Evolutionary conservation across 345 rosid species (phyloP).

Genomic region (Murraya koenigii): DNA sequence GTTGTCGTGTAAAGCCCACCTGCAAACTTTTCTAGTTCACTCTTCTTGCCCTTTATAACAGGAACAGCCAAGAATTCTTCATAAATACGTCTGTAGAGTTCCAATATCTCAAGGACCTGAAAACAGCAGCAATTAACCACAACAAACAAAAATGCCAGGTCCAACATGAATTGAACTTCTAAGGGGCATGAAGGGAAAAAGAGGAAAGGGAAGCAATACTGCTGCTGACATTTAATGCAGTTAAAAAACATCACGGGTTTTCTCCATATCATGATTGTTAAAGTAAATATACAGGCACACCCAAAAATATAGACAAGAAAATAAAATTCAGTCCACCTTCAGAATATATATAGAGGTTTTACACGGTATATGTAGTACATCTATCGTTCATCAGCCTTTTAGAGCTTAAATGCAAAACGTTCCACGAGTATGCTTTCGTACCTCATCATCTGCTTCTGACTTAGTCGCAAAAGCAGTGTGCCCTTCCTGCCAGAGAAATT

Average conservation of each 20-base stretch:
- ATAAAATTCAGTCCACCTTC: too few species aligned
- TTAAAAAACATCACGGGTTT: conserved; percentile 10
- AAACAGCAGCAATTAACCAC: conserved; percentile 4
- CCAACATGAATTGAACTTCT: conserved; percentile 14
- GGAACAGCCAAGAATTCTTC: conserved; percentile 94
- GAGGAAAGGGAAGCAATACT: background rate
- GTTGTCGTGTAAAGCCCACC: conserved; percentile 96
- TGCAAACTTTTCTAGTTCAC: conserved; percentile 97
- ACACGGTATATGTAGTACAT: background rate
- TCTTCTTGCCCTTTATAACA: conserved; percentile 87
- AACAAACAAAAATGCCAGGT: conserved; percentile 17
- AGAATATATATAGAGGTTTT: background rate
- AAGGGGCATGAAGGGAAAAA: background rate
- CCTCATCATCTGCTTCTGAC: conserved; percentile 92
- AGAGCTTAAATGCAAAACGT: too few species aligned
- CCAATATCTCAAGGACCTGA: conserved; percentile 81
- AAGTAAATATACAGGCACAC: too few species aligned
- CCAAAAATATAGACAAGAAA: too few species aligned
- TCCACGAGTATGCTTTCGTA: conserved; percentile 19
- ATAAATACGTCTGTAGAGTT: conserved; percentile 78
- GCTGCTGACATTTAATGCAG: background rate
- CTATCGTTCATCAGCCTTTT: too few species aligned
- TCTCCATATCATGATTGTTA: too few species aligned
- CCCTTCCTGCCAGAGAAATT: conserved; percentile 99
- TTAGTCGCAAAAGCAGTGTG: conserved; percentile 93